These are phyloP conservation scores for Daldinia decipiens DNA, from an alignment of 495 filamentous ascomycete species.

Conservation along the genomic window DNA sequence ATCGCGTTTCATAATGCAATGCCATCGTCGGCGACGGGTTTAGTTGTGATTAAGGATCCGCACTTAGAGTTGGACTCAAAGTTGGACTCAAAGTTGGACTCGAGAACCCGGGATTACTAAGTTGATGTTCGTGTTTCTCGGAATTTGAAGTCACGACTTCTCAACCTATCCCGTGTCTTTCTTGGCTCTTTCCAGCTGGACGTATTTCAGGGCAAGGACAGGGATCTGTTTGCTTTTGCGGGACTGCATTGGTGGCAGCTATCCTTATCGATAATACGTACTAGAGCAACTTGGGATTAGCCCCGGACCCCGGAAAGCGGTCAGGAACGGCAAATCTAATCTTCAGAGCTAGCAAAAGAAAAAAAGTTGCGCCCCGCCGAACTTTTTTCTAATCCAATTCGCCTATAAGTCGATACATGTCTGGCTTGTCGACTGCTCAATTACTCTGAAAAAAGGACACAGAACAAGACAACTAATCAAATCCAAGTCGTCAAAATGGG, in stretches of 20 bases:
- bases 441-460: constrained; percentile 3
- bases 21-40: constrained; percentile 67
- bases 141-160: constrained; percentile 14
- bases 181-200: constrained; percentile 38
- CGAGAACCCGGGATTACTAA: background rate
- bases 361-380: constrained; percentile 52
- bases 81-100: background rate
- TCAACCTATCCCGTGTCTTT: constrained; percentile 23
- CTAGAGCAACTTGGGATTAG: constrained; percentile 11
- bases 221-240: constrained; percentile 1
- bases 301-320: constrained; percentile 24
- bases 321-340: constrained; percentile 32
- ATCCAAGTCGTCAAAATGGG: constrained; percentile 66
- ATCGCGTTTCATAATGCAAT: constrained; percentile 60
- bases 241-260: constrained; percentile 17
- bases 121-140: constrained; percentile 25
- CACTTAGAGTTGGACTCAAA: background rate
- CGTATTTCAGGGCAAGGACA: constrained; percentile 11
- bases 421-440: background rate
- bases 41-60: background rate
- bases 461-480: constrained; percentile 2
- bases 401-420: constrained; percentile 1
- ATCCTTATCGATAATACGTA: constrained; percentile 18
- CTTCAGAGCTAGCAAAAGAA: constrained; percentile 35
- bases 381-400: constrained; percentile 33